phyloP scores from a whole-genome alignment of 2,329 filamentous ascomycete species.

The Diaporthe destruens region DNA sequence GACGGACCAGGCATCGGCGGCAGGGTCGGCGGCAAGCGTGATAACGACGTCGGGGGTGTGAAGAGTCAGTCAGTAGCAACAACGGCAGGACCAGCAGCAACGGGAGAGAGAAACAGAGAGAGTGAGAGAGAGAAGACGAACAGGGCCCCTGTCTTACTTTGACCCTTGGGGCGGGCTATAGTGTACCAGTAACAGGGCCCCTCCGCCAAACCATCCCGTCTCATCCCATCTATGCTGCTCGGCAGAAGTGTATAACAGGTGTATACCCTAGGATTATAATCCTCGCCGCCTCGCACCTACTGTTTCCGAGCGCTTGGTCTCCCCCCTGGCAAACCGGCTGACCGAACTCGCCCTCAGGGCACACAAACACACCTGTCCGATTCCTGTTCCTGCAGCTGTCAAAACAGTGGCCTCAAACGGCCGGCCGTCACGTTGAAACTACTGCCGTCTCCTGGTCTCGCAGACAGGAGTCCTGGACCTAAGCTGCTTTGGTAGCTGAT shows the following conservation, averaged over 20 bases:
- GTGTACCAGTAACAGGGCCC: not conserved
- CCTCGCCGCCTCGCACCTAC: slow-evolving; percentile 13
- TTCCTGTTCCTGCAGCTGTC: slow-evolving; percentile 33
- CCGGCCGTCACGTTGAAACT: slow-evolving; percentile 33
- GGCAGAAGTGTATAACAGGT: not conserved
- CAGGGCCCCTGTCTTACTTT: not conserved
- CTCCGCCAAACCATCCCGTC: not conserved
- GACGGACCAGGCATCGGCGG: slow-evolving; percentile 1
- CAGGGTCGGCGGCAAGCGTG: not conserved
- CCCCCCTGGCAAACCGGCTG: not conserved
- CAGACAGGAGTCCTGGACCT: slow-evolving; percentile 17
- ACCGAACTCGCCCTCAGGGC: not conserved
- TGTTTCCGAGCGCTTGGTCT: slow-evolving; percentile 20
- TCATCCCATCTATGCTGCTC: slow-evolving; percentile 14
- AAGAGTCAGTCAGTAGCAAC: no score
- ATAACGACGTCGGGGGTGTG: no score
- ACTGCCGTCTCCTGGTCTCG: slow-evolving; percentile 28
- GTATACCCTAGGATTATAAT: not conserved
- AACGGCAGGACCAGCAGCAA: not conserved
- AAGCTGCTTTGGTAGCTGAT: slow-evolving; percentile 28
- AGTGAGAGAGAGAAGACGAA: not conserved
- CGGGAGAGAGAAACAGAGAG: not conserved
- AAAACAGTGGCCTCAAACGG: slow-evolving; percentile 32
- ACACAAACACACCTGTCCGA: slow-evolving; percentile 16
- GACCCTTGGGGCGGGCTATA: not conserved